These are phyloP conservation scores for Annulohypoxylon moriforme DNA, from an alignment of 495 filamentous ascomycete genomes.

Conservation along the genomic window DNA sequence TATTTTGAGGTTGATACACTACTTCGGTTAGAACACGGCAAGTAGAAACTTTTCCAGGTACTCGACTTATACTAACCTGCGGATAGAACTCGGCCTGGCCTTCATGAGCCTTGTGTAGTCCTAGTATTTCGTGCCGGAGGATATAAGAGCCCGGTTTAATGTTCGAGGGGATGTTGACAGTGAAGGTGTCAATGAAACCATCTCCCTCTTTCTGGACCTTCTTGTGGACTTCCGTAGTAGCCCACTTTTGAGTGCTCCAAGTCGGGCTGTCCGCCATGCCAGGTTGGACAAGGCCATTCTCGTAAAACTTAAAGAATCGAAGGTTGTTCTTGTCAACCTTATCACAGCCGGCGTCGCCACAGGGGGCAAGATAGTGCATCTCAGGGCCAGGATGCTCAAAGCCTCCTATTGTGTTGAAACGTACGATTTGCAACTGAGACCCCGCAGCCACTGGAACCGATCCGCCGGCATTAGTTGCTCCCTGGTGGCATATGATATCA, in stretches of 20 bases:
- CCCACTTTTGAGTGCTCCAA: conserved; percentile 63
- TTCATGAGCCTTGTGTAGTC: conserved; percentile 67
- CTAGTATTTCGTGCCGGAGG: conserved; percentile 79
- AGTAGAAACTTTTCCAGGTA: neutral
- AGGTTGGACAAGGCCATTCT: conserved; percentile 65
- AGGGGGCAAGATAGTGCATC: conserved; percentile 76
- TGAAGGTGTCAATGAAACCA: conserved; percentile 71
- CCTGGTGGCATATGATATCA: conserved; percentile 58
- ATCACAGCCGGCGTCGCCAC: conserved; percentile 72
- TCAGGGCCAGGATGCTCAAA: conserved; percentile 61
- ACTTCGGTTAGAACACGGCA: conserved; percentile 11
- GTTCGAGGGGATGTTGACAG: conserved; percentile 69
- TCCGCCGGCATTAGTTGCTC: conserved; percentile 49
- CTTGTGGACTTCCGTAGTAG: conserved; percentile 52
- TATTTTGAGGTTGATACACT: conserved; percentile 60
- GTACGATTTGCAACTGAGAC: conserved; percentile 50
- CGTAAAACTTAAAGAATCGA: conserved; percentile 78
- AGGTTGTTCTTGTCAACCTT: conserved; percentile 72
- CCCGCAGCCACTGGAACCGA: conserved; percentile 50
- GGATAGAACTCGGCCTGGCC: conserved; percentile 81
- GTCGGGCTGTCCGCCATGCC: conserved; percentile 52
- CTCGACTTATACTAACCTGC: conserved; percentile 47
- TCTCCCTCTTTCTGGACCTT: conserved; percentile 52
- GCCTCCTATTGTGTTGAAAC: conserved; percentile 49
- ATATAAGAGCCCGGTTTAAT: conserved; percentile 75